These are phyloP conservation scores for Tirmania nivea DNA, from an alignment of 495 filamentous ascomycete genomes.

Conservation along the genomic window DNA sequence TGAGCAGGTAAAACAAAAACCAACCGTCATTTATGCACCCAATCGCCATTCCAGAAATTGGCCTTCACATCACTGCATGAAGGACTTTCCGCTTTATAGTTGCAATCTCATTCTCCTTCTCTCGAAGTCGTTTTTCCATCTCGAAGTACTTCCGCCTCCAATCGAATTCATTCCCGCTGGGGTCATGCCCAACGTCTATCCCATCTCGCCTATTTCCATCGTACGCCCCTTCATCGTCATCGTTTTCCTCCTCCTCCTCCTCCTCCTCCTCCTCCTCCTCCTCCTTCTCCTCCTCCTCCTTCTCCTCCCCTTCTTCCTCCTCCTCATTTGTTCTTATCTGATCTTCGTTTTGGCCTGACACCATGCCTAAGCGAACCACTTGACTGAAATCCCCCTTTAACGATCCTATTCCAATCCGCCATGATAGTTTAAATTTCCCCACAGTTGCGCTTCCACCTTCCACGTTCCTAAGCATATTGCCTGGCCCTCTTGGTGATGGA, in stretches of 20 bases:
- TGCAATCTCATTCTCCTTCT: slow-evolving; percentile 13
- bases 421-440: slow-evolving; percentile 8
- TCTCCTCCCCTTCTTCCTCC: slow-evolving; percentile 9
- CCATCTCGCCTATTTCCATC: no score
- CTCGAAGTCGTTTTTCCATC: slow-evolving; percentile 9
- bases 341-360: slow-evolving; percentile 4
- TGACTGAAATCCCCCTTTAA: slow-evolving; percentile 17
- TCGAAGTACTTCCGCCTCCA: slow-evolving; percentile 1
- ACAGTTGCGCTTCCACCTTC: neutral
- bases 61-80: slow-evolving; percentile 10
- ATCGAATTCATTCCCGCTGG: neutral
- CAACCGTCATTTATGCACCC: no score
- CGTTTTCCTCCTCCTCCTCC: neutral
- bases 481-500: neutral
- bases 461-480: neutral
- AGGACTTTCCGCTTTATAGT: slow-evolving; percentile 13
- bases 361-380: slow-evolving; percentile 6
- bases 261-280: slow-evolving; percentile 4
- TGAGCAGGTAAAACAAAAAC: no score
- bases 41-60: neutral
- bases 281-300: slow-evolving; percentile 5
- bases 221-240: no score
- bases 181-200: neutral
- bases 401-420: slow-evolving; percentile 11
- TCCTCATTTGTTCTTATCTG: slow-evolving; percentile 9